These are phyloP conservation scores for Dacryopinax primogenitus DNA, from an alignment of 768 basidiomycete genomes.

Conservation along the genomic window DNA sequence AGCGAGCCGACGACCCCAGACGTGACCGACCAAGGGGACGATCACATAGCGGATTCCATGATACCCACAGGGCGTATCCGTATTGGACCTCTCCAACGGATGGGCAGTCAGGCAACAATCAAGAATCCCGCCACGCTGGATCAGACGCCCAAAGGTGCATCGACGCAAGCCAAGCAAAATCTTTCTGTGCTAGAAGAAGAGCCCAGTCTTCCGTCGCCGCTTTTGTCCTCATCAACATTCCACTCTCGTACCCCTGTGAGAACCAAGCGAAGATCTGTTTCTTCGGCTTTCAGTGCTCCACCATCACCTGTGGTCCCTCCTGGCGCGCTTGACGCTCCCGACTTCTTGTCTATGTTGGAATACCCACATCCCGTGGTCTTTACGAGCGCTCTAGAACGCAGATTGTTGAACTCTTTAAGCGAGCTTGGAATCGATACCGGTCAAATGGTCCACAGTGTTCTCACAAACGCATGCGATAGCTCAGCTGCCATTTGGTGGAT, in stretches of 20 bases:
- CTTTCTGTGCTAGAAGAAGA: not conserved
- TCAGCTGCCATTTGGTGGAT: conserved; percentile 95
- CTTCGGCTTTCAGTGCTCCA: conserved; percentile 47
- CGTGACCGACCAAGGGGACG: conserved; percentile 7
- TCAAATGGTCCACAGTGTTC: conserved; percentile 88
- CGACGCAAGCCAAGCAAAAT: not conserved
- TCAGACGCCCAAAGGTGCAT: not conserved
- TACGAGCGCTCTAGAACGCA: conserved; percentile 66
- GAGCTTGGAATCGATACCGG: conserved; percentile 79
- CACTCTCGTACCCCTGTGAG: conserved; percentile 81
- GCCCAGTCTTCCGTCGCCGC: not conserved
- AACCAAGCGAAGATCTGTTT: conserved; percentile 91
- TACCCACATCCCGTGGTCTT: conserved; percentile 70
- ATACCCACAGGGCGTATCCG: not conserved
- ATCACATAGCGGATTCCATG: not conserved
- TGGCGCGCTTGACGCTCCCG: conserved; percentile 16
- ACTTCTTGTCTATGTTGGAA: conserved; percentile 46
- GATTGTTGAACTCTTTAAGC: conserved; percentile 62
- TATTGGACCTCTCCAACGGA: not conserved
- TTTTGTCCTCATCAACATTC: conserved; percentile 38
- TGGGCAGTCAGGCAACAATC: not conserved
- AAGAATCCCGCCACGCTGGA: not conserved
- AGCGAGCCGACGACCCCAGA: conserved; percentile 12
- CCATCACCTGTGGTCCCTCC: conserved; percentile 16
- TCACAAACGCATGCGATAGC: conserved; percentile 83